Base-by-base conservation (phyloP, 2,329 filamentous ascomycete species). In the Penicillium aurantiogriseum region DNA sequence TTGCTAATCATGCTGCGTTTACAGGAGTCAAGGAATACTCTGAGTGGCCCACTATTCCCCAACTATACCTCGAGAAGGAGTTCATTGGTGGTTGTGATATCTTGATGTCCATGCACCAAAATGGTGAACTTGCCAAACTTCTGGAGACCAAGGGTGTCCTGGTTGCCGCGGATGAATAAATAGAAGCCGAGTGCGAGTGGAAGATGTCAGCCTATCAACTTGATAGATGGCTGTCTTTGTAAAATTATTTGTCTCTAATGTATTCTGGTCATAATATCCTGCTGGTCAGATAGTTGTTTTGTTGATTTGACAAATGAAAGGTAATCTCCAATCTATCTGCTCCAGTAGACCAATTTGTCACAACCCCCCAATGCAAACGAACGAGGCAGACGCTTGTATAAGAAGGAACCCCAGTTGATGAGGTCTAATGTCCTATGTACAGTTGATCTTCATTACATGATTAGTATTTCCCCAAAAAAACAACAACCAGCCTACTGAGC, bases 21-120 rank as follows among this genome's bases (percentile, higher is more conserved):
- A 44, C 64, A 92, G 93, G 94, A 51, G 96, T 99, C 80, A 99
- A 99, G 80, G 93, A 99, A 78, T 99, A 94, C 81, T 96, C 92
- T 2, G 94, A 97, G 74, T 99, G 94, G 94, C 94, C 94, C 15
- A 99, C 94, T 21, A 97, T 99, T 73, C 94, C 94, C 7, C 94
- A 99, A 77, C 83, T 99, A 19, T 99, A 97, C 77, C 83, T 99
- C 51, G 86, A 95, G 62, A 93, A 93, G 79, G 93, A 99, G 74
- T 99, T 99, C 73, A 82, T 99, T 46, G 94, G 94, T 54, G 94
- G 94, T n/a, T 97, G 92, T 74, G 94, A 99, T 76, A 99, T 99
- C 63, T 77, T 99, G 67, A 88, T 97, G 74, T 89, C 88, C 2
- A 97, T 99, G 94, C 93, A 97, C 79, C 90, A 97, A 78, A 95